These are phyloP conservation scores for Solanum hybrid DNA, from an alignment of 305 asterid genomes.

Conservation along the genomic window DNA sequence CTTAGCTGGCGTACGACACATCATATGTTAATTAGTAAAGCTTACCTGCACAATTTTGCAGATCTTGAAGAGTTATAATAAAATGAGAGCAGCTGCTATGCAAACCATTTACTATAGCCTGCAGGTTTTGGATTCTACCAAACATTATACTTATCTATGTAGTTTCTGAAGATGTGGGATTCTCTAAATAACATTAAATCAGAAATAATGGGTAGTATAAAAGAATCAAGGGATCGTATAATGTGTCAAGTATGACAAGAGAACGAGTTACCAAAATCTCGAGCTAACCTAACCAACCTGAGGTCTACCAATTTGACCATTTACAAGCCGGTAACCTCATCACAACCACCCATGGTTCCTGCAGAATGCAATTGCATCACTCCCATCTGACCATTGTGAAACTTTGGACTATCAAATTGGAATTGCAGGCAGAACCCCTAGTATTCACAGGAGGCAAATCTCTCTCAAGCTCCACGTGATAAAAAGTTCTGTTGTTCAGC, in stretches of 20 bases:
- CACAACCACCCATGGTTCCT: neutral
- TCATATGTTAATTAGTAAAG: neutral
- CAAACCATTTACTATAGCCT: neutral
- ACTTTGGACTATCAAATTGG: neutral
- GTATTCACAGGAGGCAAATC: neutral
- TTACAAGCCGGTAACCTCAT: neutral
- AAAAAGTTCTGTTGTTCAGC: neutral
- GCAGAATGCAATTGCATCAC: neutral
- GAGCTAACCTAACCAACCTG: neutral
- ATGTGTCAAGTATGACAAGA: neutral
- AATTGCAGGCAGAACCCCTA: neutral
- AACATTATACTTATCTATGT: neutral
- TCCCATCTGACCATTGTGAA: neutral
- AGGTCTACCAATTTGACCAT: conserved; percentile 3
- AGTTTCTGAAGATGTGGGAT: neutral
- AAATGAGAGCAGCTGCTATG: neutral
- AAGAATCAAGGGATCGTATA: neutral
- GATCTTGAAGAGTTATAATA: neutral
- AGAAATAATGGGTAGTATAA: neutral
- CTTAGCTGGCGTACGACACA: neutral
- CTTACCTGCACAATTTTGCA: neutral
- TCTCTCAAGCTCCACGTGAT: neutral
- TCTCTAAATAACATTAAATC: neutral
- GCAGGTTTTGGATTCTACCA: neutral
- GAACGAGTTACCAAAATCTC: neutral